Conservation (phyloP, 78 protist genomes). For the Dictyostelium brefeldianum region DNA sequence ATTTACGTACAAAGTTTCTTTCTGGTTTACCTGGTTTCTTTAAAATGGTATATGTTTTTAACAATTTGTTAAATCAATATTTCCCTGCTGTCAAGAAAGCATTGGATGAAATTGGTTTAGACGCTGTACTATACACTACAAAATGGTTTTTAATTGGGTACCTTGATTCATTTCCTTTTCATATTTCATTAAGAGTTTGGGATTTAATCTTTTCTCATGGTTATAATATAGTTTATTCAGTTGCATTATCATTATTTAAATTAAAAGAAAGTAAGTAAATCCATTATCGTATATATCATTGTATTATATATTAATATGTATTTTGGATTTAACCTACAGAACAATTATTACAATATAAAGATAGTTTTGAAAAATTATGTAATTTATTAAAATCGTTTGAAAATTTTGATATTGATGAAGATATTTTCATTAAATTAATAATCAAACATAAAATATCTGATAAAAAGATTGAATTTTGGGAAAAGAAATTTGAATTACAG, state of each 20-base stretch:
- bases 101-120: conserved; percentile 13
- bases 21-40: conserved; percentile 38
- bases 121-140: conserved; percentile 25
- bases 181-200: conserved; percentile 33
- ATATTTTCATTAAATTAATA: conserved; percentile 2
- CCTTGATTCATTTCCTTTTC: conserved; percentile 61
- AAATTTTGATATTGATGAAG: conserved; percentile 22
- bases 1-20: conserved; percentile 16
- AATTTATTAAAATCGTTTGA: conserved; percentile 16
- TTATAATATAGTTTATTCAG: conserved; percentile 53
- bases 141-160: conserved; percentile 75
- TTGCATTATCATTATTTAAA: conserved; percentile 37
- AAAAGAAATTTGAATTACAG: background rate
- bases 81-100: conserved; percentile 23
- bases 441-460: conserved; percentile 18
- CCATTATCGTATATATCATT: no score
- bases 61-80: conserved; percentile 17
- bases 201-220: conserved; percentile 61
- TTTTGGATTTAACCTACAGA: no score
- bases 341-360: conserved; percentile 15
- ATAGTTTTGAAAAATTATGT: conserved; percentile 46
- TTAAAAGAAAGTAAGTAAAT: conserved; percentile 37
- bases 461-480: conserved; percentile 34
- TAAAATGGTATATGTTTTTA: conserved; percentile 47
- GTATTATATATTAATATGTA: background rate